Evolutionary conservation across 108 stramenopile genomes (phyloP), one percentile per base, ranked within the genome.

Genomic region (Cyclostephanos invisitatus): DNA sequence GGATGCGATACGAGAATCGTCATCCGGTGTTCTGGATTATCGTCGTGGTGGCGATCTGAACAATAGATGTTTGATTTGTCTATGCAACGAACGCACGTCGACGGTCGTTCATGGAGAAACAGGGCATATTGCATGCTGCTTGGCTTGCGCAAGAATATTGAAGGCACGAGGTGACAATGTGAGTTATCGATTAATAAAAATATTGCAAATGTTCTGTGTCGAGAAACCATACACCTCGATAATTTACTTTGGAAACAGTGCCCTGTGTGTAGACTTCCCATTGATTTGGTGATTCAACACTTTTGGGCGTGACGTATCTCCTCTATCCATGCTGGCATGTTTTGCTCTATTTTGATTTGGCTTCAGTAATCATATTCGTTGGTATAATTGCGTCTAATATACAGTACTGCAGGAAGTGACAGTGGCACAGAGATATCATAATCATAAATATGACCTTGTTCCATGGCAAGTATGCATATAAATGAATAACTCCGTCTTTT

Each of bases 21-120:
- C 72, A 0, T 61, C 48, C 35, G 9, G 29, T 0, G 7, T 58
- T 42, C 50, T 17, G 14, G 27, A 62, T 35, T 68, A 18, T 36
- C 64, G 49, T 56, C 49, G 38, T 53, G 27, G 24, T 56, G 64
- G 46, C 35, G 15, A 51, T 32, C 27, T 59, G 21, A 63, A 70
- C n/a, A 69, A 81, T 46, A 60, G 25, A 18, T 96, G 94, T 55
- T 60, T 93, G 44, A 83, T 92, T 64, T 96, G 94, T 78, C 68
- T 93, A 25, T 78, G 80, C 2, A 77, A 86, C 17, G 82, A 86
- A 62, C 78, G 94, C 28, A 95, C 85, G 24, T 91, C 95, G n/a
- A 96, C 96, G 2, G 86, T 97, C 48, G 92, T 97, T 5, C 96
- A 97, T 63, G 96, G 96, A 10, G 90, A 88, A 38, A 95, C 95